Conservation (phyloP, 306 rosid genomes). For the barrel medic (Medicago truncatula) region DNA sequence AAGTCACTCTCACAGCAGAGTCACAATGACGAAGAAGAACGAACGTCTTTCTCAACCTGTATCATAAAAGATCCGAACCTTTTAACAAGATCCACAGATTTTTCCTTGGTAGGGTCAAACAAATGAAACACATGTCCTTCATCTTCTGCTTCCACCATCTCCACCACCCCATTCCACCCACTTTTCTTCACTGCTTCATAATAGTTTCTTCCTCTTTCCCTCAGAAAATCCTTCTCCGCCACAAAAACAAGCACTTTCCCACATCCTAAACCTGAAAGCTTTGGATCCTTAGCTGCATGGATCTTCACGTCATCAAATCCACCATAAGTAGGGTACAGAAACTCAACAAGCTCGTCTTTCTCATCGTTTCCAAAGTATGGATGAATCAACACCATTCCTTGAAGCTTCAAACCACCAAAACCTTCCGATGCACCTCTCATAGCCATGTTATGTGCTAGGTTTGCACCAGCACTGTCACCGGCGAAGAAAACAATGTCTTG, state of each 20-base stretch:
- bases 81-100: conserved; percentile 31
- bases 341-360: conserved; percentile 27
- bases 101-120: conserved; percentile 32
- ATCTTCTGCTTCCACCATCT: conserved; percentile 41
- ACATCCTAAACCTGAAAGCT: conserved; percentile 43
- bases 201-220: conserved; percentile 42
- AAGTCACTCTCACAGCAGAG: not conserved
- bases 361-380: conserved; percentile 53
- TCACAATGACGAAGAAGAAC: not conserved
- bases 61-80: conserved; percentile 38
- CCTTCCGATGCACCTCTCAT: conserved; percentile 14
- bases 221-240: conserved; percentile 51
- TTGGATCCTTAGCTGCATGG: conserved; percentile 47
- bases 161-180: conserved; percentile 54
- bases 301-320: conserved; percentile 50
- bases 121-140: conserved; percentile 57
- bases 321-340: conserved; percentile 34
- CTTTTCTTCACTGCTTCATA: conserved; percentile 46
- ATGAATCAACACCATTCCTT: conserved; percentile 59
- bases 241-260: conserved; percentile 45
- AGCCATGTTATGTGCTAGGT: conserved; percentile 54
- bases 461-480: conserved; percentile 78
- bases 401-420: conserved; percentile 16
- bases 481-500: conserved; percentile 46
- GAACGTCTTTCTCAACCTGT: not conserved